Base-by-base conservation (phyloP, 495 filamentous ascomycete species). In the Acidiella bohemica region DNA sequence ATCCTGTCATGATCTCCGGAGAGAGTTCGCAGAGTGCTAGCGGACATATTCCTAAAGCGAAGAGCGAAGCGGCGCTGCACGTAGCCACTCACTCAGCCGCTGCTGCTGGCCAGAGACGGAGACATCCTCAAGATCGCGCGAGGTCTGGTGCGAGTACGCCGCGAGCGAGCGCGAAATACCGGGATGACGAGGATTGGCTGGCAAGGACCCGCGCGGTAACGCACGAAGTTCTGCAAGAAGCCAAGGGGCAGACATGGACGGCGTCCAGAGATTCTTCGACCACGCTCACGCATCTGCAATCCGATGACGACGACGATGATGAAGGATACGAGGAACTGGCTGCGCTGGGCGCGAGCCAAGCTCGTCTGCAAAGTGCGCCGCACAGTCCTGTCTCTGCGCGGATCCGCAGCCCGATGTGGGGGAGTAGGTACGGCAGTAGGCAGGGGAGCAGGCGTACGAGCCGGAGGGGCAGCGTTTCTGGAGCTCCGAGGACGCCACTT, bases 161-260 rank as follows among this genome's bases (percentile, higher is more conserved):
- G 39, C 31, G 42, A 20, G 16, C 7, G 9, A n/a, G n/a, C 12
- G 17, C 6, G 1, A 11, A 27, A 0, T 8, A 32, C 13, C 12
- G 4, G 8, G 25, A 36, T 12, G 41, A 47, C n/a, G 57, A 58
- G 32, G 55, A 59, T 34, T 64, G 60, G 60, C 39, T 64, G 16
- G 47, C 54, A 14, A 53, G 59, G 17, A 57, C 59, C 0, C 51
- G 59, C 12, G 51, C 59, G 9, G 51, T 50, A 1, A 60, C 60
- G 16, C 53, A 57, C 12, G 44, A 45, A 21, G 43, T 55, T 27
- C 47, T 55, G 27, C 44, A 59, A 29, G 59, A 62, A 39, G 44
- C 46, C 14, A 64, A 64, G 37, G 60, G 60, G 9, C 59, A 62
- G 49, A 47, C 52, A 12, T 64, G 59, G 59, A 49, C 61, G 0